Evolutionary conservation across 2,329 filamentous ascomycete genomes (phyloP), one percentile per base, ranked within the genome.

Genomic region (Dryadomyces quercivorus): DNA sequence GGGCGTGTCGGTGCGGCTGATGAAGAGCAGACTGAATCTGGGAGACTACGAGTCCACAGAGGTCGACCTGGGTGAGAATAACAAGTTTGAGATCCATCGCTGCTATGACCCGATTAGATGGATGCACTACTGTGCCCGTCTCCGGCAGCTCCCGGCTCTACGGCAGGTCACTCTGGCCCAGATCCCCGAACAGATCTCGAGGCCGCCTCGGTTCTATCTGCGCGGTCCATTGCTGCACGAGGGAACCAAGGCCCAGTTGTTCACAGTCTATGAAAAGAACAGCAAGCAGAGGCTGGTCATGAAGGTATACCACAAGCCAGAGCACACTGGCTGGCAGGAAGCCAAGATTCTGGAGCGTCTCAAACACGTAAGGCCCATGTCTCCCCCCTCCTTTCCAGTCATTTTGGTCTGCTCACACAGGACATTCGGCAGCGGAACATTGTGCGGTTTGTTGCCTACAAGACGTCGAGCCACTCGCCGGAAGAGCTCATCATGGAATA

Each of bases 401-500:
- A 8, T 31, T 31, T 31, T 5, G 4, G 26, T 8, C 8, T 31
- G 26, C n/a, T 13, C 43, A 34, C n/a, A 15, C 36, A 9, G 2
- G 12, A 4, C 16, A 9, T 16, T 49, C 5, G 16, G 13, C 36
- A 56, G 55, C 26, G 52, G 6, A 36, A 56, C 49, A 52, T 56
- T 50, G 55, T 56, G 15, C 48, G 45, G 3, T 54, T 43, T 15
- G 47, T 52, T 5, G 44, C 48, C 13, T 56, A 52, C 49, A 40
- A 47, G 15, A 22, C 38, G 20, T 44, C 22, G 13, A 3, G 16
- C 21, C 8, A 21, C 31, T 15, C 12, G 38, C 36, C 36, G 13
- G 42, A 47, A 6, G 26, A 53, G 20, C 55, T 56, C 15, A 50
- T 56, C 38, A 56, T 54, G 55, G 55, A 56, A 36, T 50, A 49